These are phyloP conservation scores for Paracorniculantispora psalliotae DNA, from an alignment of 2,329 filamentous ascomycete genomes.

Conservation along the genomic window DNA sequence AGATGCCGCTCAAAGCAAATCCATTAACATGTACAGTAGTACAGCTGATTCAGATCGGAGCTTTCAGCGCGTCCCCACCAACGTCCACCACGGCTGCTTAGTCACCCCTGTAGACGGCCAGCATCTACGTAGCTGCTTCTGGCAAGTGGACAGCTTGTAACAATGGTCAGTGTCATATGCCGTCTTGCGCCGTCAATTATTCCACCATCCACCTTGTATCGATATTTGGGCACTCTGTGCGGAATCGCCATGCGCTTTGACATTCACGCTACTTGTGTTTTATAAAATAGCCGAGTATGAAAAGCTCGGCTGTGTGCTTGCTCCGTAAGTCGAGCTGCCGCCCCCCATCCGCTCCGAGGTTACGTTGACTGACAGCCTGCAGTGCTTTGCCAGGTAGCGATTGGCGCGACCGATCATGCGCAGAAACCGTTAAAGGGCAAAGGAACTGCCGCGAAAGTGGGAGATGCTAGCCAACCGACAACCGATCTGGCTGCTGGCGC, in stretches of 20 bases:
- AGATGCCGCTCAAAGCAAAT: no score
- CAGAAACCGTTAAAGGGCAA: constrained; percentile 32
- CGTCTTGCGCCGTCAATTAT: neutral
- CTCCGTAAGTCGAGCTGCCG: constrained; percentile 34
- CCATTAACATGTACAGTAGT: no score
- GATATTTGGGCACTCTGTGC: constrained; percentile 1
- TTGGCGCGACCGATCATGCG: constrained; percentile 33
- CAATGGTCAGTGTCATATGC: neutral
- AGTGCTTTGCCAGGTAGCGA: constrained; percentile 45
- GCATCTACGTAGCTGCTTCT: neutral
- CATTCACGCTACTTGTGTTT: neutral
- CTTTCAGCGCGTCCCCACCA: no score
- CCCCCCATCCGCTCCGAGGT: neutral
- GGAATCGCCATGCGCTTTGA: constrained; percentile 5
- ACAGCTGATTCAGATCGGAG: no score
- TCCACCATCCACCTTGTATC: neutral
- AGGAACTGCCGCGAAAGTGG: constrained; percentile 26
- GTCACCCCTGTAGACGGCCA: neutral
- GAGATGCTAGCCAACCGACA: constrained; percentile 28
- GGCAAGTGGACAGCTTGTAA: constrained; percentile 13
- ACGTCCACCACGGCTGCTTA: neutral
- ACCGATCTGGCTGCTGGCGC: constrained; percentile 27
- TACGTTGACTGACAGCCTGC: constrained; percentile 21
- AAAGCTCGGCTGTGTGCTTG: constrained; percentile 30
- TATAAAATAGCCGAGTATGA: constrained; percentile 10